Conservation (phyloP, 73 alveolate species). For the Effrenium voratum region DNA sequence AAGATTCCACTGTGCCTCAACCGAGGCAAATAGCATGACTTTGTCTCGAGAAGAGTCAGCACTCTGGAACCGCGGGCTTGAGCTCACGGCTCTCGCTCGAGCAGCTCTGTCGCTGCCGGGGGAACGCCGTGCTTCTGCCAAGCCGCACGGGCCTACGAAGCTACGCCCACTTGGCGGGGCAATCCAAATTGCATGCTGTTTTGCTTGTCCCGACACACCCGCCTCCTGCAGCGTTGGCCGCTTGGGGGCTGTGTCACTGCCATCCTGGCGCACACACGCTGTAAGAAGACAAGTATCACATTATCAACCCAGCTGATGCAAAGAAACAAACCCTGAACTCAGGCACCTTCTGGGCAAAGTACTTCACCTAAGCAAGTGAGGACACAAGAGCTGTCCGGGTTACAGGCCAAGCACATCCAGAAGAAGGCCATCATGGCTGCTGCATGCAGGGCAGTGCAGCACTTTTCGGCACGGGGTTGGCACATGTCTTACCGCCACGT, state of each 20-base stretch:
- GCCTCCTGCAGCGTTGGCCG: not conserved
- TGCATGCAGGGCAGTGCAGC: not conserved
- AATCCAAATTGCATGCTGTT: too few species aligned
- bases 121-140: slow-evolving; percentile 81
- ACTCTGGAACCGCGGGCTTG: not conserved
- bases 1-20: too few species aligned
- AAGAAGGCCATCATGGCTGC: not conserved
- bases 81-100: slow-evolving; percentile 19
- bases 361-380: not conserved
- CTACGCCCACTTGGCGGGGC: too few species aligned
- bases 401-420: not conserved
- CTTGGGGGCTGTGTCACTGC: too few species aligned
- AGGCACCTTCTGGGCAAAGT: not conserved
- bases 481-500: slow-evolving; percentile 7
- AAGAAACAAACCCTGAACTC: not conserved
- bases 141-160: slow-evolving; percentile 40
- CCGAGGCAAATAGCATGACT: too few species aligned
- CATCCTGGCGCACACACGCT: too few species aligned
- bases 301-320: not conserved
- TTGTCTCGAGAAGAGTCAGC: not conserved
- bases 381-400: not conserved
- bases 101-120: not conserved
- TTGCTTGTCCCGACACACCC: too few species aligned
- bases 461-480: slow-evolving; percentile 38
- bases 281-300: too few species aligned